Base-by-base conservation (phyloP, 2,329 filamentous ascomycete genomes). In the Sporothrix phasma region DNA sequence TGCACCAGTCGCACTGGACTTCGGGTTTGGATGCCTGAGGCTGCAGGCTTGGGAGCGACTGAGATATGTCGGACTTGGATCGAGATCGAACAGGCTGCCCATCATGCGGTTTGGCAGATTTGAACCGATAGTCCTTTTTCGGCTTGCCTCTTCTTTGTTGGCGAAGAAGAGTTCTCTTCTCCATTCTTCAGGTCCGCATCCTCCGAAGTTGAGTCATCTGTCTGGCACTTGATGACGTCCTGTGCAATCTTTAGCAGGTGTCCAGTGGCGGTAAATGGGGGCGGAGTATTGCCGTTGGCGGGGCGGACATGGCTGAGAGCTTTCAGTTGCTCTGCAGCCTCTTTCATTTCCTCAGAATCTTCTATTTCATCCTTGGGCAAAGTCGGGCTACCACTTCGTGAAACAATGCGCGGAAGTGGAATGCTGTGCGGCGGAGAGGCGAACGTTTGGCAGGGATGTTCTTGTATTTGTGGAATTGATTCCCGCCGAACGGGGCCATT, bases 261-360 rank as follows among this genome's bases (percentile, higher is more conserved):
- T 11, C 19, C 69, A 65, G 8, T 71, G 65, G 31, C 83, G 80
- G 63, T 22, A 1, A 59, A 53, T 1, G 66, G 53, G 7, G 64
- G 51, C 11, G 64, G 56, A 1, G 31, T n/a, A 17, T 49, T 63
- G 26, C 61, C 80, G 66, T 80, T 82, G 19, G 78, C 71, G 66
- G 83, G 83, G 2, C 84, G 80, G 62, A 87, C 80, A 69, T 88
- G 84, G 68, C 85, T 87, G 47, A 88, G 72, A 1, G 84, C 84
- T 69, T 87, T 87, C 5, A 88, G 77, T 71, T 87, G 84, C 70
- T 87, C 84, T 3, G 85, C 85, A 22, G 85, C 85, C 72, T 87
- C 84, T 68, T 87, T 83, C 83, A 88, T 87, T 73, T 88, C 85
- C 8, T 82, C 84, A n/a, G 84, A 85, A 64, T 87, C 84, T 69